Percentiles rank a stretch among this genome's conserved stretches.
These are phyloP conservation scores for Populus hybrid DNA, from an alignment of 441 rosid genomes.

Conservation along the genomic window DNA sequence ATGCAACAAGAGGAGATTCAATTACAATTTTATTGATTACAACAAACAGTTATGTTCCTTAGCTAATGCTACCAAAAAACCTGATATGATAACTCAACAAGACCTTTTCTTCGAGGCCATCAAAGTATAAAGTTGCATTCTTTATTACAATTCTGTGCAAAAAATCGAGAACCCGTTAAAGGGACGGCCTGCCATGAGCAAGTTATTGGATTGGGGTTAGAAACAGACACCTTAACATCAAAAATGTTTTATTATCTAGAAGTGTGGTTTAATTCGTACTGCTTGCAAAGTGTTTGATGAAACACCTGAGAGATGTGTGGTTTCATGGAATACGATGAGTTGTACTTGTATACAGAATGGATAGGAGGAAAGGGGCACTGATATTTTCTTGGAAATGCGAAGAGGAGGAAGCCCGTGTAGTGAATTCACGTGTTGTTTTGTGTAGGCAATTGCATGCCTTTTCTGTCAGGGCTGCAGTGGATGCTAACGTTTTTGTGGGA, in stretches of 20 bases:
- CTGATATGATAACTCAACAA: not conserved
- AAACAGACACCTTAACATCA: slow-evolving; percentile 38
- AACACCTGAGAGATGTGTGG: slow-evolving; percentile 58
- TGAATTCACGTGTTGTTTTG: slow-evolving; percentile 41
- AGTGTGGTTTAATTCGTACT: slow-evolving; percentile 36
- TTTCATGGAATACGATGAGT: slow-evolving; percentile 77
- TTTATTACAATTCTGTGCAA: slow-evolving; percentile 44
- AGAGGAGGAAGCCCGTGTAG: slow-evolving; percentile 37
- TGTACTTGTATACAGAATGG: slow-evolving; percentile 40
- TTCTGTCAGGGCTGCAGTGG: slow-evolving; percentile 50
- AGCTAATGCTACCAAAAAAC: not conserved
- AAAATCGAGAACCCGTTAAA: slow-evolving; percentile 25
- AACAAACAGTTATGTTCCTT: not conserved
- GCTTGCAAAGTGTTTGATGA: slow-evolving; percentile 72
- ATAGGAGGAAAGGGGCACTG: slow-evolving; percentile 37
- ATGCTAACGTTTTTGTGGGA: slow-evolving; percentile 52
- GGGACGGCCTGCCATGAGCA: slow-evolving; percentile 55
- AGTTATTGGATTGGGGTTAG: slow-evolving; percentile 32
- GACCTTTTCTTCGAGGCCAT: not conserved
- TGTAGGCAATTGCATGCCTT: slow-evolving; percentile 53
- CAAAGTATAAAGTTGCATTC: slow-evolving; percentile 31
- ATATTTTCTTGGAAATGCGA: slow-evolving; percentile 46
- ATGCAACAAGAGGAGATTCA: not conserved
- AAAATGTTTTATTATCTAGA: slow-evolving; percentile 53
- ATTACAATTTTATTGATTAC: not conserved